These are phyloP conservation scores for Kingdonia uniflora DNA, from an alignment of 164 flowering plant genomes.

Conservation along the genomic window DNA sequence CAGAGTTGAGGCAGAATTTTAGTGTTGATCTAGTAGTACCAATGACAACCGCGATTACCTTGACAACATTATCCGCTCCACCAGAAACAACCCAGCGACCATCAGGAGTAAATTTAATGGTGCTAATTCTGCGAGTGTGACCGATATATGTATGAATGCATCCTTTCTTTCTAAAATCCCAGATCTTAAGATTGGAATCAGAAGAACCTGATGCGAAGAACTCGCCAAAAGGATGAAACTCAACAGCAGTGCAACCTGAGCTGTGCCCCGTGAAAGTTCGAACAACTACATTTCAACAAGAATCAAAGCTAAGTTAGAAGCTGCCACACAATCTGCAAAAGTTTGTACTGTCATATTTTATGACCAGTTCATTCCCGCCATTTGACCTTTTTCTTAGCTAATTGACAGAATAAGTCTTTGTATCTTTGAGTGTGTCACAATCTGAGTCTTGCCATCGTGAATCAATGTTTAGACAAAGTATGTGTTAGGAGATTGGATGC, in stretches of 20 bases:
- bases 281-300: slow-evolving; percentile 63
- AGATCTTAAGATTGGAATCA: slow-evolving; percentile 68
- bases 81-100: slow-evolving; percentile 98
- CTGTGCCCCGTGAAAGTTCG: slow-evolving; percentile 77
- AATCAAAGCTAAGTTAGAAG: slow-evolving; percentile 25
- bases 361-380: too few species aligned
- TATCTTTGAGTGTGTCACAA: too few species aligned
- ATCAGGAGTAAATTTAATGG: slow-evolving; percentile 75
- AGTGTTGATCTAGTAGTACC: too few species aligned
- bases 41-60: slow-evolving; percentile 29
- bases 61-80: slow-evolving; percentile 70
- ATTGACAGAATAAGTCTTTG: too few species aligned
- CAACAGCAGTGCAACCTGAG: slow-evolving; percentile 67
- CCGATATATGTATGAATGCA: slow-evolving; percentile 92
- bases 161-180: slow-evolving; percentile 92
- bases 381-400: too few species aligned
- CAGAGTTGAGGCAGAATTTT: too few species aligned
- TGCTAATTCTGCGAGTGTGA: slow-evolving; percentile 57
- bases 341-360: too few species aligned
- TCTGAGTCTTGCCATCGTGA: too few species aligned
- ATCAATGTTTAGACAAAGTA: too few species aligned
- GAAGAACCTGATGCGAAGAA: slow-evolving; percentile 84
- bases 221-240: slow-evolving; percentile 90
- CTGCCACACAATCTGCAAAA: not conserved
- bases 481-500: too few species aligned